Evolutionary conservation across 371 early-diverging fungal genomes (phyloP).

Genomic region (Syncephalastrum sp.): DNA sequence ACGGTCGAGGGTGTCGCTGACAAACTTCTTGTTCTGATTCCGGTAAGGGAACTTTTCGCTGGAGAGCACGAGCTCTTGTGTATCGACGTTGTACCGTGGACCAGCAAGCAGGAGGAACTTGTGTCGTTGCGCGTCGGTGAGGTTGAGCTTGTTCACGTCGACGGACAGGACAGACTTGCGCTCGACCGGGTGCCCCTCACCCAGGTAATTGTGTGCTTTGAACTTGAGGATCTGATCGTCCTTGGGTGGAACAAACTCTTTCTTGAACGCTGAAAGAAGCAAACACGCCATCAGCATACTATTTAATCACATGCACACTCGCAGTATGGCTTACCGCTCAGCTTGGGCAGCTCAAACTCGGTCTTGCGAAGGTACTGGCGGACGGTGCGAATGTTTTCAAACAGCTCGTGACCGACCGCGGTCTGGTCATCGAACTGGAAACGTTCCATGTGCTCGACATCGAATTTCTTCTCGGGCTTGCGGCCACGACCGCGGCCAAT

Average conservation of each 20-base stretch:
- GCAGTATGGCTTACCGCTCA: conserved; percentile 45
- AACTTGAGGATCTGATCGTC: conserved; percentile 54
- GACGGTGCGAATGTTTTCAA: conserved; percentile 59
- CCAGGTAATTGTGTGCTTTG: conserved; percentile 56
- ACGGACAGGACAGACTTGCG: conserved; percentile 63
- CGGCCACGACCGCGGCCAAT: conserved; percentile 40
- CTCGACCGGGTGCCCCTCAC: conserved; percentile 65
- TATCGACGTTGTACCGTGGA: conserved; percentile 58
- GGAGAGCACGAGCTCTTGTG: conserved; percentile 55
- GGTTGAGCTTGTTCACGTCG: conserved; percentile 44
- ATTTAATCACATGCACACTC: too few species aligned
- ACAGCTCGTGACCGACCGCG: conserved; percentile 54
- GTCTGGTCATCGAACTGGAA: conserved; percentile 63
- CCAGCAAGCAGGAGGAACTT: conserved; percentile 63
- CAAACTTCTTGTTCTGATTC: conserved; percentile 68
- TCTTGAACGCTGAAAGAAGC: conserved; percentile 41
- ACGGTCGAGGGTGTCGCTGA: conserved; percentile 57
- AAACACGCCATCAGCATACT: too few species aligned
- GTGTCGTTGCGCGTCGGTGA: conserved; percentile 52
- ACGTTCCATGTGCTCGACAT: conserved; percentile 53
- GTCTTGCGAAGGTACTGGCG: conserved; percentile 65
- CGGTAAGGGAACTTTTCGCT: conserved; percentile 62
- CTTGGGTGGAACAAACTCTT: conserved; percentile 60
- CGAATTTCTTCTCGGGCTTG: conserved; percentile 47
- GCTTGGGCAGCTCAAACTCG: conserved; percentile 64